These are phyloP conservation scores for Rhazya stricta DNA, from an alignment of 257 asterid genomes.

Conservation along the genomic window DNA sequence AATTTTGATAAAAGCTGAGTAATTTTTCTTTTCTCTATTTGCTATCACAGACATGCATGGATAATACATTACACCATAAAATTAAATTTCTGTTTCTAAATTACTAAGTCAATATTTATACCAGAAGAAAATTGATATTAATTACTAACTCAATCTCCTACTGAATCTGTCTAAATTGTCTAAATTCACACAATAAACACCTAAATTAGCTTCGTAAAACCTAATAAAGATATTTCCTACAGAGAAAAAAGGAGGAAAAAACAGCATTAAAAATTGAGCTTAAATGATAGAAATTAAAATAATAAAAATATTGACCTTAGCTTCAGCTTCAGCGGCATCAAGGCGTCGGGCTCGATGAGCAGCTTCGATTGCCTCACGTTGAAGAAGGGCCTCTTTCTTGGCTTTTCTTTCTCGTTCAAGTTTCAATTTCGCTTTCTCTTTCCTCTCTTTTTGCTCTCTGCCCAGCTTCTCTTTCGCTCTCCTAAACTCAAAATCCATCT, in stretches of 20 bases:
- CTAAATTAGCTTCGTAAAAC: neutral
- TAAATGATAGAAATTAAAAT: neutral
- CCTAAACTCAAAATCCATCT: constrained; percentile 81
- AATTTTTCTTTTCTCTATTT: neutral
- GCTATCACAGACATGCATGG: neutral
- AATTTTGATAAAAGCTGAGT: neutral
- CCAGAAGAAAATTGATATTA: neutral
- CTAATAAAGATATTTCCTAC: neutral
- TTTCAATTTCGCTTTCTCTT: constrained; percentile 63
- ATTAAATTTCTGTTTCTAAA: neutral
- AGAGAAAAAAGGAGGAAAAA: neutral
- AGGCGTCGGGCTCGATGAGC: constrained; percentile 74
- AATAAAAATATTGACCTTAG: constrained; percentile 36
- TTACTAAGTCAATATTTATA: neutral
- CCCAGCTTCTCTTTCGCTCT: constrained; percentile 89
- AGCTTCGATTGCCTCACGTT: constrained; percentile 75
- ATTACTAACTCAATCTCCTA: neutral
- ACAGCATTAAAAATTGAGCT: neutral
- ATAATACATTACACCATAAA: neutral
- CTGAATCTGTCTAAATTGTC: neutral
- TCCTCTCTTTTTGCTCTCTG: constrained; percentile 58
- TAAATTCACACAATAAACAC: neutral
- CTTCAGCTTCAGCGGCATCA: constrained; percentile 73
- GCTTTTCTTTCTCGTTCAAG: constrained; percentile 62
- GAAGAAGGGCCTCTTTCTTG: constrained; percentile 68